A percentile compares a stretch with the other conserved stretches of the same genome.
Evolutionary conservation across 2,329 filamentous ascomycete genomes (phyloP).

Genomic region (Calcarisporium arbuscula): DNA sequence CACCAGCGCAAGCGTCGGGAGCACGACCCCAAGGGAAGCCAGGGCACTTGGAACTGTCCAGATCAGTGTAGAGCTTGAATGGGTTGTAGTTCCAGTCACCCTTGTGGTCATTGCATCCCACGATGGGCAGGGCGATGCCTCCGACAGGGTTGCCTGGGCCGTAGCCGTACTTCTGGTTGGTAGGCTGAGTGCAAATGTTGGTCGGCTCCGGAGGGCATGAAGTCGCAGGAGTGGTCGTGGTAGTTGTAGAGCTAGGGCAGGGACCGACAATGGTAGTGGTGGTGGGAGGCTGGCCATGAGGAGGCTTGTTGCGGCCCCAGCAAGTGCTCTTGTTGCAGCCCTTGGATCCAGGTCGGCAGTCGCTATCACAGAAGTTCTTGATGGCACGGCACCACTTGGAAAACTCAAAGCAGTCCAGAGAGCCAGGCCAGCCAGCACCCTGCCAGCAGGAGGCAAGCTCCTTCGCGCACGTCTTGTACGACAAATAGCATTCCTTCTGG

Average conservation of each 20-base stretch:
- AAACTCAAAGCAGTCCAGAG: conserved; percentile 45
- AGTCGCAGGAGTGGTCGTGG: conserved; percentile 23
- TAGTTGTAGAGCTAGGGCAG: conserved; percentile 23
- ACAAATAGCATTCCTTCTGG: conserved; percentile 31
- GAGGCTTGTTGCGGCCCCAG: conserved; percentile 27
- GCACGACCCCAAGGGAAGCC: conserved; percentile 33
- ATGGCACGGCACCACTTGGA: conserved; percentile 42
- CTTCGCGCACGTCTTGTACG: conserved; percentile 38
- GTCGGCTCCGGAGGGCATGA: conserved; percentile 40
- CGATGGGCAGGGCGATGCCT: conserved; percentile 43
- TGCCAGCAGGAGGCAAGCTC: conserved; percentile 46
- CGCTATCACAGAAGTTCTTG: conserved; percentile 34
- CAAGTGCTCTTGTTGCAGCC: conserved; percentile 37
- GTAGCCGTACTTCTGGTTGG: conserved; percentile 56
- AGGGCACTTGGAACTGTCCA: conserved; percentile 35
- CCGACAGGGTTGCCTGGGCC: conserved; percentile 55
- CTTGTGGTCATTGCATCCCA: conserved; percentile 48
- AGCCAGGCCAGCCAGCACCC: conserved; percentile 42
- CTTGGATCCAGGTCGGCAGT: conserved; percentile 27
- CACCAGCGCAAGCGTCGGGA: conserved; percentile 40
- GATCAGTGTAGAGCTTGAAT: conserved; percentile 47
- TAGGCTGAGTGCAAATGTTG: conserved; percentile 48
- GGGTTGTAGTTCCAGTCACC: conserved; percentile 34
- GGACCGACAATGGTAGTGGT: conserved; percentile 29
- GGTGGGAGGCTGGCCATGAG: conserved; percentile 24